Evolutionary conservation across 768 basidiomycete genomes (phyloP).

Genomic region (Pilatotrama ljubarskyi): DNA sequence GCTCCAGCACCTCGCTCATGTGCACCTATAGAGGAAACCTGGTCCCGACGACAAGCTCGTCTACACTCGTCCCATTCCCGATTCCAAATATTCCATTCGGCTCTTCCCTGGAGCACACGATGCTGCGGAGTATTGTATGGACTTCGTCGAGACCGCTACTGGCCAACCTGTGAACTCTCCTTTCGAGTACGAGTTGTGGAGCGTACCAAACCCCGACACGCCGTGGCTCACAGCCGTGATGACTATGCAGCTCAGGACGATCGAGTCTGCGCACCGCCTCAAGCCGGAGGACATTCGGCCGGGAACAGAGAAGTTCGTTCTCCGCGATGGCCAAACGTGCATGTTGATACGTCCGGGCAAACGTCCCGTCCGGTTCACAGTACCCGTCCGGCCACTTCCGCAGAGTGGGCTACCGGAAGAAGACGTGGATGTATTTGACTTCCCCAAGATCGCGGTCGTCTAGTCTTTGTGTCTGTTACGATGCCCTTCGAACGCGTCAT

Average conservation of each 20-base stretch:
- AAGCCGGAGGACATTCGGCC: background rate
- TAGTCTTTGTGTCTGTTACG: no score
- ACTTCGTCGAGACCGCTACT: background rate
- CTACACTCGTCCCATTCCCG: no score
- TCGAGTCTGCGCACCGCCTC: background rate
- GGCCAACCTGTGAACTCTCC: background rate
- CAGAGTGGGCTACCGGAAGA: no score
- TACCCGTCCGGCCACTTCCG: background rate
- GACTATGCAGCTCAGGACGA: background rate
- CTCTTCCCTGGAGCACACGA: background rate
- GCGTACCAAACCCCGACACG: background rate
- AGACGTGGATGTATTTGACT: no score
- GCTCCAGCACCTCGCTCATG: no score
- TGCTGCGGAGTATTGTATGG: background rate
- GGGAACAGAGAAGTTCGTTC: background rate
- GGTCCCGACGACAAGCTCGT: no score
- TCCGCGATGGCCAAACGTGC: conserved; percentile 1
- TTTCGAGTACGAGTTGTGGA: background rate
- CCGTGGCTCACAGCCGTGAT: background rate
- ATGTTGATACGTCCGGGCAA: background rate
- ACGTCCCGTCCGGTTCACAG: background rate
- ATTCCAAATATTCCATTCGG: background rate
- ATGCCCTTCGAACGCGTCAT: no score
- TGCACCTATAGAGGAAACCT: no score
- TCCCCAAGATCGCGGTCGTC: no score